Evolutionary conservation across 2,329 filamentous ascomycete genomes (phyloP), one percentile per base, ranked within the genome.

Genomic region (Trichoderma sp.): DNA sequence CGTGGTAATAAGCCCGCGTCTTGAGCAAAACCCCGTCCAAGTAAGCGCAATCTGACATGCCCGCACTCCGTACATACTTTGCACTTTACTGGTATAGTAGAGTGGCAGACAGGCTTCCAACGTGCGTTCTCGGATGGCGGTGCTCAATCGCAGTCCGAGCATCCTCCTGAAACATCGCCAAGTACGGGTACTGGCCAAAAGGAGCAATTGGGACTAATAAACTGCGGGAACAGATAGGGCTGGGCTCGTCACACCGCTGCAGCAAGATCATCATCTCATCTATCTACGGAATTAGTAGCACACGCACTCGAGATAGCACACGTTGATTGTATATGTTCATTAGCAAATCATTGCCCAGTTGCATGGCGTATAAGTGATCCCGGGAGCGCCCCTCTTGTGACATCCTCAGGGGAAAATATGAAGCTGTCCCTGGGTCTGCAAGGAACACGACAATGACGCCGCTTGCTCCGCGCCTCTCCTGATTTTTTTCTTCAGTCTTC

Each of bases 391-490:
- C 26, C 11, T 30, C 36, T 14, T 28, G 7, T n/a, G 32, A 24
- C n/a, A n/a, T 47, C 24, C 30, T 28, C 34, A 67, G 18, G 53
- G 53, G 53, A 24, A 67, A 32, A n/a, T 4, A 32, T 65, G 43
- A 65, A 53, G 62, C 39, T 34, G 43, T 51, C n/a, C 26, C 65
- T 47, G 36, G 18, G n/a, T 11, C 53, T 18, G 21, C 65, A 32
- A 36, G 28, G 36, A 61, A 69, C 28, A 34, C 66, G 66, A 62
- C n/a, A 26, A 34, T 62, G 66, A 69, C 30, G 66, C 60, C 36
- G 66, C 66, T 28, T 69, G 66, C 21, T 47, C 66, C 36, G 53
- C 28, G 66, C 36, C 32, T 67, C 64, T 69, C 66, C 56, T 69
- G 56, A 69, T 43, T 32, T 32, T 21, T 24, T 66, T 53, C 21